Base-by-base conservation (phyloP, 257 asterid genomes). In the Prunella vulgaris region DNA sequence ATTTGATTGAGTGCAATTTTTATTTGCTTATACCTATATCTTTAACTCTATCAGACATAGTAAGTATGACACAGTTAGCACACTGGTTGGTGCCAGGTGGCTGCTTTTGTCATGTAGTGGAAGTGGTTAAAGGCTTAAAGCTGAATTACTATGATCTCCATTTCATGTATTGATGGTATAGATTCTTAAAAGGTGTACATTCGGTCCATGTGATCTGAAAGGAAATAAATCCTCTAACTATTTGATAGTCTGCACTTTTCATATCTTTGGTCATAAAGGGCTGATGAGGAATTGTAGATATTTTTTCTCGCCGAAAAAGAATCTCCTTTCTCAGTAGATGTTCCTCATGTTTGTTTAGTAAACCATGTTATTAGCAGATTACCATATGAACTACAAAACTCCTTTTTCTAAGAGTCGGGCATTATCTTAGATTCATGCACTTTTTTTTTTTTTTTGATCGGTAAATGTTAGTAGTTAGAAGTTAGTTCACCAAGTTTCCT, bases 1-100 rank as follows among this genome's bases (percentile, higher is more conserved):
- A n/a, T n/a, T n/a, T n/a, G n/a, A n/a, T n/a, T n/a, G n/a, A n/a
- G n/a, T n/a, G n/a, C n/a, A n/a, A n/a, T n/a, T n/a, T n/a, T n/a
- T n/a, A n/a, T n/a, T n/a, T n/a, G n/a, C n/a, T n/a, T n/a, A n/a
- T n/a, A n/a, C n/a, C n/a, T n/a, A n/a, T n/a, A n/a, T n/a, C n/a
- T n/a, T n/a, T n/a, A n/a, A n/a, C n/a, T n/a, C n/a, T n/a, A n/a
- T n/a, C n/a, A n/a, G 61, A 30, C 8, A 18, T 70, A 18, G 68
- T 44, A 13, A 46, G 72, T 64, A 18, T 20, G 67, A 64, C 49
- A 25, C 56, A 44, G 44, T 58, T 25, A 21, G 64, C 65, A 56
- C 24, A 18, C 35, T 37, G 56, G 58, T 46, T 25, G 1, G 8
- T 20, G 53, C 27, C 28, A 56, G 64, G 27, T 14, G 33, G 44